phyloP scores from a whole-genome alignment of 805 yeast species.

The Metschnikowia amazonensis region DNA sequence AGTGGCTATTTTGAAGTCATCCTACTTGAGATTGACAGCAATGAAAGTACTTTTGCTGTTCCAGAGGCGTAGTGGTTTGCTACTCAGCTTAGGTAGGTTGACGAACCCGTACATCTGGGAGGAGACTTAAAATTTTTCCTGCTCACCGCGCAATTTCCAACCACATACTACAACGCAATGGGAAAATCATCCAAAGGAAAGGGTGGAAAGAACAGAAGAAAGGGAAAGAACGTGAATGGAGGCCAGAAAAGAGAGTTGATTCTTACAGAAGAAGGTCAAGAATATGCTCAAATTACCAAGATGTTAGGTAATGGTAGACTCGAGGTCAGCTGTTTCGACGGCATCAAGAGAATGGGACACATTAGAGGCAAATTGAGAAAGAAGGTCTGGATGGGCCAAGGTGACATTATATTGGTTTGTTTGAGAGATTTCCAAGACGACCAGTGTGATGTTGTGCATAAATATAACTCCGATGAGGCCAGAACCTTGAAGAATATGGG shows the following conservation, averaged over 20 bases:
- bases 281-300: slow-evolving; percentile 95
- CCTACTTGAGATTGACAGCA: not conserved
- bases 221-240: slow-evolving; percentile 94
- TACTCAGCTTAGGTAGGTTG: not conserved
- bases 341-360: slow-evolving; percentile 90
- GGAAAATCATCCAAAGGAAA: slow-evolving; percentile 74
- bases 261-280: slow-evolving; percentile 94
- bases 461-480: slow-evolving; percentile 96
- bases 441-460: slow-evolving; percentile 96
- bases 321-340: slow-evolving; percentile 94
- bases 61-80: not conserved
- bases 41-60: not conserved
- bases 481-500: slow-evolving; percentile 93
- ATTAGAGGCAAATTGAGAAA: slow-evolving; percentile 98
- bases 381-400: slow-evolving; percentile 99
- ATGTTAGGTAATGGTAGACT: slow-evolving; percentile 98
- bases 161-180: slow-evolving; percentile 38
- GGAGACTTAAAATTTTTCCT: slow-evolving; percentile 4
- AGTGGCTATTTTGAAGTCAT: not conserved
- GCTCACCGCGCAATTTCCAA: not conserved
- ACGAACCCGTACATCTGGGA: slow-evolving; percentile 4
- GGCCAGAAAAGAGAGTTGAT: slow-evolving; percentile 92
- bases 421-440: slow-evolving; percentile 98
- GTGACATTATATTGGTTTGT: slow-evolving; percentile 93
- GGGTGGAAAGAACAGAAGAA: slow-evolving; percentile 93